A percentile compares a stretch with the other conserved stretches of the same genome.
Conservation (phyloP, 495 filamentous ascomycete species). For the Extremus antarcticus region DNA sequence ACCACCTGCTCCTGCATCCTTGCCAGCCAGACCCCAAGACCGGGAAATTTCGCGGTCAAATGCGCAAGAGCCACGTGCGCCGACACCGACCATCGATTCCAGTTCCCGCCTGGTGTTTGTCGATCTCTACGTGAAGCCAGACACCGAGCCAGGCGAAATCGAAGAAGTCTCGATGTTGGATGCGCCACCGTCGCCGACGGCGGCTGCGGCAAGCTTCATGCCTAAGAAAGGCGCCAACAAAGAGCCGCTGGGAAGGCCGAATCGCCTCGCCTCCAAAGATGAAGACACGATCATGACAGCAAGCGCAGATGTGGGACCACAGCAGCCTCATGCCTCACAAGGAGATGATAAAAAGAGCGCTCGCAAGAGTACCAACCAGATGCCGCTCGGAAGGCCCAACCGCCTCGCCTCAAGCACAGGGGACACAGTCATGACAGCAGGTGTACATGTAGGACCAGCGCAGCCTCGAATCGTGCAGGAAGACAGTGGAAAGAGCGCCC, state of each 20-base stretch:
- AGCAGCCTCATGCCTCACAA: neutral
- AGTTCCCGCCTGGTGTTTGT: too few relatives aligned
- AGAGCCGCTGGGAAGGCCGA: constrained; percentile 7
- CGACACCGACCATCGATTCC: too few relatives aligned
- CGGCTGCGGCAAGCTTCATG: neutral
- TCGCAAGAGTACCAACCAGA: neutral
- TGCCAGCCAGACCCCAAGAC: too few relatives aligned
- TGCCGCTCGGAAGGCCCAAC: constrained; percentile 9
- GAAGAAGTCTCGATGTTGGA: neutral
- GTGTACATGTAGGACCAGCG: neutral
- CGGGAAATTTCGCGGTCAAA: too few relatives aligned
- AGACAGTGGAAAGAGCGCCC: too few relatives aligned
- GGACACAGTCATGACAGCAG: neutral
- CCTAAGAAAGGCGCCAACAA: neutral
- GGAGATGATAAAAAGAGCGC: too few relatives aligned
- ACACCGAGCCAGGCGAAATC: too few relatives aligned
- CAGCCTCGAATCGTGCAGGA: neutral
- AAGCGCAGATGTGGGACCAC: neutral
- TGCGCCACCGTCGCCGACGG: neutral
- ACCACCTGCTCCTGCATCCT: too few relatives aligned
- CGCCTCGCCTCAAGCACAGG: neutral
- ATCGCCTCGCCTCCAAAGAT: neutral
- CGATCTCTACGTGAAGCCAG: too few relatives aligned
- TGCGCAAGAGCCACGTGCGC: too few relatives aligned
- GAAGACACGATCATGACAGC: neutral